Conservation (phyloP, 2,329 filamentous ascomycete genomes). For the Ceratocystis colombiana region DNA sequence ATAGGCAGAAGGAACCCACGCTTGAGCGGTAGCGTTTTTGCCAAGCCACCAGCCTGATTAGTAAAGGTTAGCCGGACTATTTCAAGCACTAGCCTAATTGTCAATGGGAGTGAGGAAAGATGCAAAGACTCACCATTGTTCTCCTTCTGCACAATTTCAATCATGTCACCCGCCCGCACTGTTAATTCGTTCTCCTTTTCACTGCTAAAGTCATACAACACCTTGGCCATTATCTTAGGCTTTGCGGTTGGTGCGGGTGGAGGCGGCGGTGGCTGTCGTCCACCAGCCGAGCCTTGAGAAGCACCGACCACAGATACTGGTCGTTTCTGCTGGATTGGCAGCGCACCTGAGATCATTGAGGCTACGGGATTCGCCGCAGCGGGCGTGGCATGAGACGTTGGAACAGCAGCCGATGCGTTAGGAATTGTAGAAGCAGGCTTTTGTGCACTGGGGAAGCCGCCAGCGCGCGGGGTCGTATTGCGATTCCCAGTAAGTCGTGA, state of each 20-base stretch:
- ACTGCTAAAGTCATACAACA: constrained; percentile 82
- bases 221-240: constrained; percentile 73
- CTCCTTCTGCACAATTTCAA: constrained; percentile 90
- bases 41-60: constrained; percentile 85
- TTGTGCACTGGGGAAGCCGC: constrained; percentile 31
- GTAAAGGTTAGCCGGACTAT: no score
- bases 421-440: constrained; percentile 29
- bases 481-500: constrained; percentile 55
- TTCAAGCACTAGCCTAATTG: constrained; percentile 26
- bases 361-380: constrained; percentile 25
- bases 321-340: constrained; percentile 21
- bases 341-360: constrained; percentile 9
- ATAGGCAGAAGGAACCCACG: constrained; percentile 90
- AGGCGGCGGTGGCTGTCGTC: constrained; percentile 43
- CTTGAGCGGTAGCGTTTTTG: constrained; percentile 62
- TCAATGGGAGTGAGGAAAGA: not conserved
- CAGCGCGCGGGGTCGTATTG: constrained; percentile 38
- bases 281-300: constrained; percentile 24
- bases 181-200: constrained; percentile 78
- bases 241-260: constrained; percentile 46
- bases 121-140: constrained; percentile 62
- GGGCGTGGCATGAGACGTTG: constrained; percentile 26
- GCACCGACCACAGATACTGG: constrained; percentile 27
- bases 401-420: constrained; percentile 26
- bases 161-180: constrained; percentile 65